These are phyloP conservation scores for Chrysoporthe cubensis DNA, from an alignment of 2,329 filamentous ascomycete genomes.

Conservation along the genomic window DNA sequence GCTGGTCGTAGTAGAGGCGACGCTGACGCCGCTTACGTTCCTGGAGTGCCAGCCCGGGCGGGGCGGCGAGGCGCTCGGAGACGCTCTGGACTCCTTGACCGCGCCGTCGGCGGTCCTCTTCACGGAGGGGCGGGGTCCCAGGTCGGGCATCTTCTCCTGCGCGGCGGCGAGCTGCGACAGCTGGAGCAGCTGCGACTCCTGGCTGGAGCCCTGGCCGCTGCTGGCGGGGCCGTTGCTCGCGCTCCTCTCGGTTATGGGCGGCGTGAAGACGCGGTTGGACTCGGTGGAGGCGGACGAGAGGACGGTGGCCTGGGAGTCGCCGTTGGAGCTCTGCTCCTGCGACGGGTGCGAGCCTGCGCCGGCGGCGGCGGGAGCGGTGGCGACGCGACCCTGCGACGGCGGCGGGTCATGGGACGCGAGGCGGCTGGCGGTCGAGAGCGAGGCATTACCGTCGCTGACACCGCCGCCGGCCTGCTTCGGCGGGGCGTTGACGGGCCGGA, in stretches of 20 bases:
- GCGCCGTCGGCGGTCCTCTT: conserved; percentile 80
- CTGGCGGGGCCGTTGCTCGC: conserved; percentile 44
- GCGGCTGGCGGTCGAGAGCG: conserved; percentile 9
- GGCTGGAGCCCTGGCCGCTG: conserved; percentile 51
- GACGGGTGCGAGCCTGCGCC: conserved; percentile 6
- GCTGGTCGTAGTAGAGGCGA: conserved; percentile 64
- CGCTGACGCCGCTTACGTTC: conserved; percentile 70
- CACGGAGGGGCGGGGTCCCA: conserved; percentile 45
- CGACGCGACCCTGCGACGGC: neutral
- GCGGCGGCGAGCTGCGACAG: conserved; percentile 62
- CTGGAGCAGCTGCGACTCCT: conserved; percentile 60
- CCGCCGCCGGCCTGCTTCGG: conserved; percentile 23
- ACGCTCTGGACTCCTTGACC: conserved; percentile 59
- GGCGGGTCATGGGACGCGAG: conserved; percentile 4
- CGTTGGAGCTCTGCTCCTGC: conserved; percentile 37
- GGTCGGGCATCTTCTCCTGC: conserved; percentile 49
- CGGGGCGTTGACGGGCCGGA: conserved; percentile 26
- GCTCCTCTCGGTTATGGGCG: conserved; percentile 34
- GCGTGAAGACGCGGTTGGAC: conserved; percentile 48
- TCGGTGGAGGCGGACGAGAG: conserved; percentile 43
- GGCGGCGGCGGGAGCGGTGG: neutral
- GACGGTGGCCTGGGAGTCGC: conserved; percentile 50
- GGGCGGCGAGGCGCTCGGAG: conserved; percentile 51
- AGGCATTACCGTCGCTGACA: conserved; percentile 1
- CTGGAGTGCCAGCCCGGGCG: conserved; percentile 64